Percentiles rank a stretch among this genome's conserved stretches.
Evolutionary conservation across 257 asterid species (phyloP).

Genomic region (Petrea volubilis): DNA sequence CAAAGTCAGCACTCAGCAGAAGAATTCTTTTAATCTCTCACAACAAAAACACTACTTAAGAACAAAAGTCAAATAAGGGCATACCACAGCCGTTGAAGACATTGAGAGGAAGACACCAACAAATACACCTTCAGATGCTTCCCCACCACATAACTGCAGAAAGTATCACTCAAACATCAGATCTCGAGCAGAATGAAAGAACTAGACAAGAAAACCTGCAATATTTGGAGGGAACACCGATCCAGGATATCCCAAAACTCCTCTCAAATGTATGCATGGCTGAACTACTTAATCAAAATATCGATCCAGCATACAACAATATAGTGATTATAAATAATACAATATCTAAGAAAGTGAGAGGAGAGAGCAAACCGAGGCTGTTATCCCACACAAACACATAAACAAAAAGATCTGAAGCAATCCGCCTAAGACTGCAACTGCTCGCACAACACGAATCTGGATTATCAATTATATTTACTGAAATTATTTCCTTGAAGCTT

Average conservation of each 20-base stretch:
- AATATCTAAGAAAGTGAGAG: conserved; percentile 19
- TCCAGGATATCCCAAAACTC: conserved; percentile 1
- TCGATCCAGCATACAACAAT: conserved; percentile 10
- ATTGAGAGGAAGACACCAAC: conserved; percentile 88
- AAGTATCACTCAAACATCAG: conserved; percentile 24
- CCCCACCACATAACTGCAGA: conserved; percentile 80
- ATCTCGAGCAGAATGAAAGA: conserved; percentile 21
- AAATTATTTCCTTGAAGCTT: conserved; percentile 21
- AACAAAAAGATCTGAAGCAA: conserved; percentile 78
- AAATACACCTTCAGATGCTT: conserved; percentile 87
- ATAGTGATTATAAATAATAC: conserved; percentile 7
- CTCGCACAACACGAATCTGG: conserved; percentile 83
- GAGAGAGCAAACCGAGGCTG: conserved; percentile 55
- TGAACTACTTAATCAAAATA: neutral
- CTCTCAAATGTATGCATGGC: neutral
- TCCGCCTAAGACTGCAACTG: conserved; percentile 84
- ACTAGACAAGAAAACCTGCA: conserved; percentile 4
- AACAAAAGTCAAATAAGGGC: conserved; percentile 21
- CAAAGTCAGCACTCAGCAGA: conserved; percentile 16
- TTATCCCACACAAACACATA: conserved; percentile 86
- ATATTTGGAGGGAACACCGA: conserved; percentile 15
- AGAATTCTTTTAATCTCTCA: conserved; percentile 2
- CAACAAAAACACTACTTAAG: conserved; percentile 12
- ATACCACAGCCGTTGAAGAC: conserved; percentile 96
- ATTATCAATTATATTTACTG: conserved; percentile 18